A percentile compares a stretch with the other conserved stretches of the same genome.
phyloP scores from a whole-genome alignment of 2,329 filamentous ascomycete species.

The Knoxdaviesia capensis region DNA sequence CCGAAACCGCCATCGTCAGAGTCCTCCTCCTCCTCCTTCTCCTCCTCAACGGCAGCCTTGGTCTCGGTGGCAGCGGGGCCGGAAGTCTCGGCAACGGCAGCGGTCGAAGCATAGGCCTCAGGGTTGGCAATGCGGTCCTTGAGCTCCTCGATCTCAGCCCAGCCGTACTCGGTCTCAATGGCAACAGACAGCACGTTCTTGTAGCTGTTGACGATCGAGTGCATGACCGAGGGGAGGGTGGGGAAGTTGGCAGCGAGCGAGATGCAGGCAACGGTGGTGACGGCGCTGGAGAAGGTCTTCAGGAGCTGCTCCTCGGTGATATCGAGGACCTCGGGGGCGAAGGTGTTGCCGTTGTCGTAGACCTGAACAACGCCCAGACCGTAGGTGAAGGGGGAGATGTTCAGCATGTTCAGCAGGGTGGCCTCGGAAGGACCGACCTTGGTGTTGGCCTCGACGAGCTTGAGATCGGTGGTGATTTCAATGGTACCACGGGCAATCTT shows the following conservation, averaged over 20 bases:
- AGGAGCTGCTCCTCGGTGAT: conserved; percentile 91
- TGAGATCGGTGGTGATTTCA: conserved; percentile 95
- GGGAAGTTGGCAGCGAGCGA: conserved; percentile 91
- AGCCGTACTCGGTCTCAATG: conserved; percentile 75
- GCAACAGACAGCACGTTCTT: conserved; percentile 90
- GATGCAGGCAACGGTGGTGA: conserved; percentile 72
- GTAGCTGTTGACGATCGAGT: conserved; percentile 94
- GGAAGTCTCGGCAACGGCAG: conserved; percentile 44
- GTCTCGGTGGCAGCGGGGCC: conserved; percentile 27
- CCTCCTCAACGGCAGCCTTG: conserved; percentile 40
- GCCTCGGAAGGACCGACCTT: conserved; percentile 99
- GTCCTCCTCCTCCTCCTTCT: conserved; percentile 46
- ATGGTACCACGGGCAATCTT: conserved; percentile 99
- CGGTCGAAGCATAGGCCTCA: conserved; percentile 77
- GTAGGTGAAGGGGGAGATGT: conserved; percentile 99
- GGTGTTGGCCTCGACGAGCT: conserved; percentile 79
- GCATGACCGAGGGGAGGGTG: conserved; percentile 85
- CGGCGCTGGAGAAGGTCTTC: conserved; percentile 57
- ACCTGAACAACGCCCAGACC: conserved; percentile 93
- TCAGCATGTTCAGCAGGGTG: conserved; percentile 97
- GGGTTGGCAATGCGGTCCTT: conserved; percentile 99
- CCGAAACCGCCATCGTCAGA: conserved; percentile 43
- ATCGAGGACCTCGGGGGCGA: conserved; percentile 71
- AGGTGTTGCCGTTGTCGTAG: conserved; percentile 93
- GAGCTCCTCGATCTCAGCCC: conserved; percentile 90